Conservation (phyloP, 345 rosid genomes). For the Ceriops tagal region DNA sequence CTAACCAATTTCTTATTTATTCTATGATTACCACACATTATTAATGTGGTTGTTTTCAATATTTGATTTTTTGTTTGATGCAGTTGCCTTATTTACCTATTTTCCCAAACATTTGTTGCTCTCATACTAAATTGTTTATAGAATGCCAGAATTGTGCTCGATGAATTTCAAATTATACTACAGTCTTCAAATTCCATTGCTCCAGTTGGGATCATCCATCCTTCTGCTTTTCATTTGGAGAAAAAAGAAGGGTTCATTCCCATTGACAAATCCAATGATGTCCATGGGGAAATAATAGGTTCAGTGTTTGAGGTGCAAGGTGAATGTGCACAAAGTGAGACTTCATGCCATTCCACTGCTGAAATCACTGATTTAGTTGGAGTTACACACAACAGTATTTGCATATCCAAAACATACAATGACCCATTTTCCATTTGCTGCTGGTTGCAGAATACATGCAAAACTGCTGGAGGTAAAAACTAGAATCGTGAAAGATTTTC, state of each 20-base stretch:
- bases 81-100: not conserved
- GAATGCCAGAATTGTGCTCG: slow-evolving; percentile 83
- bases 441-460: slow-evolving; percentile 60
- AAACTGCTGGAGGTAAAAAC: slow-evolving; percentile 56
- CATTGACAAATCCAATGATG: slow-evolving; percentile 17
- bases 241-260: slow-evolving; percentile 38
- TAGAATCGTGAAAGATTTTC: slow-evolving; percentile 1
- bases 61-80: not conserved
- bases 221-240: slow-evolving; percentile 68
- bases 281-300: slow-evolving; percentile 33
- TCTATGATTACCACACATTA: too few relatives aligned
- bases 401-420: slow-evolving; percentile 51
- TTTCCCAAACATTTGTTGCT: not conserved
- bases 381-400: slow-evolving; percentile 37
- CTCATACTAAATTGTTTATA: slow-evolving; percentile 29
- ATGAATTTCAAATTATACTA: slow-evolving; percentile 65
- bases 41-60: not conserved
- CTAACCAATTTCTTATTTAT: too few relatives aligned
- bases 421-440: slow-evolving; percentile 67
- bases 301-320: slow-evolving; percentile 63
- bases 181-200: slow-evolving; percentile 90
- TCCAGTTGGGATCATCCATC: slow-evolving; percentile 91
- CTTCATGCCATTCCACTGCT: slow-evolving; percentile 26
- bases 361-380: slow-evolving; percentile 36
- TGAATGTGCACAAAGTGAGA: slow-evolving; percentile 35